Evolutionary conservation across 176 grass and related monocot genomes (phyloP).

Genomic region (Cymbopogon citratus): DNA sequence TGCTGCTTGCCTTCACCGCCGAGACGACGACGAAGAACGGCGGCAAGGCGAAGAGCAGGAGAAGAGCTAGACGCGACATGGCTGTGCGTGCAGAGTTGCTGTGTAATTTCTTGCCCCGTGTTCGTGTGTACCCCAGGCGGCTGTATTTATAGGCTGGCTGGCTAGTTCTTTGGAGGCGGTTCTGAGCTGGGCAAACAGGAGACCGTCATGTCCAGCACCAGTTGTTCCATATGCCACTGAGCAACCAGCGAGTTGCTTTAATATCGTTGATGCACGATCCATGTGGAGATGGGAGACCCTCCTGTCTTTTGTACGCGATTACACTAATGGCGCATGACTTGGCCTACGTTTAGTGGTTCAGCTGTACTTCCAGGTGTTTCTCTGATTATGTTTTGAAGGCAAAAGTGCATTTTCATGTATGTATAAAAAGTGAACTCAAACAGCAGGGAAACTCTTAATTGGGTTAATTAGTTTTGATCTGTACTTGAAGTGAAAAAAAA

Average conservation of each 20-base stretch:
- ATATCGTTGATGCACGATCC: background rate
- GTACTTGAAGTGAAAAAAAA: too few species aligned
- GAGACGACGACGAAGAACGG: background rate
- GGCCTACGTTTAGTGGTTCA: background rate
- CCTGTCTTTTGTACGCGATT: background rate
- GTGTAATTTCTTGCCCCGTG: background rate
- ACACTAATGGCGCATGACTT: background rate
- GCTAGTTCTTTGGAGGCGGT: background rate
- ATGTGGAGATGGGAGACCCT: background rate
- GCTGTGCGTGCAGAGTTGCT: background rate
- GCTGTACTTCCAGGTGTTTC: conserved; percentile 20
- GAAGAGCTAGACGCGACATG: conserved; percentile 3
- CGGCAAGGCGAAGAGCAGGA: background rate
- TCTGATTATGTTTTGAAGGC: background rate
- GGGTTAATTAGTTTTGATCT: too few species aligned
- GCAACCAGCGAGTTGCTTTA: background rate
- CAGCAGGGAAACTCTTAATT: background rate
- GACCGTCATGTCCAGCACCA: background rate
- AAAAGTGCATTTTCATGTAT: background rate
- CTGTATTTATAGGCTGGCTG: conserved; percentile 32
- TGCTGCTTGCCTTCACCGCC: background rate
- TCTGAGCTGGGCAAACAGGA: background rate
- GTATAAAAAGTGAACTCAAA: background rate
- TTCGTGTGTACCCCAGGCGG: background rate
- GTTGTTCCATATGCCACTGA: conserved; percentile 14